A percentile compares a stretch with the other conserved stretches of the same genome.
phyloP scores from a whole-genome alignment of 1,284 basidiomycete species.

The Neonothopanus nambi region DNA sequence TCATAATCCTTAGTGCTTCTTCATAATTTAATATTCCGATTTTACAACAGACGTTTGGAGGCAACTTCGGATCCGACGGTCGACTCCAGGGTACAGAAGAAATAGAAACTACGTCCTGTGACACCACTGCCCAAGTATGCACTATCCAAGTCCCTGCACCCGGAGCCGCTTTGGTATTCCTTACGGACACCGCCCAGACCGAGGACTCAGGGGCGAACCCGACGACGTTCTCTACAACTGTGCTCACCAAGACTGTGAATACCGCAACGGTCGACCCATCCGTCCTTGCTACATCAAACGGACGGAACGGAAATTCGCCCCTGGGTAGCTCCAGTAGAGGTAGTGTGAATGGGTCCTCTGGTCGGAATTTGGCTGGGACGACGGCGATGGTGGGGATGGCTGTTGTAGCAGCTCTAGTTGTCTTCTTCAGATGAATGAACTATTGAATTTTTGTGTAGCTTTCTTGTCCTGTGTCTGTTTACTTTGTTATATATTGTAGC shows the following conservation, averaged over 20 bases:
- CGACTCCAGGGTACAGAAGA: constrained; percentile 51
- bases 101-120: constrained; percentile 55
- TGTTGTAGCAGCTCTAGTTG: no score
- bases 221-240: constrained; percentile 58
- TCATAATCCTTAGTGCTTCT: neutral
- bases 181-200: constrained; percentile 43
- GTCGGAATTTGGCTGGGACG: no score
- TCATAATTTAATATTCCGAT: constrained; percentile 14
- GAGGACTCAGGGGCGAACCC: constrained; percentile 39
- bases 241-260: constrained; percentile 47
- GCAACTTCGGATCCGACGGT: constrained; percentile 63
- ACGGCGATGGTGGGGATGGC: no score
- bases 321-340: constrained; percentile 22
- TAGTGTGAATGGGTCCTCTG: constrained; percentile 10
- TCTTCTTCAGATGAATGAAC: no score
- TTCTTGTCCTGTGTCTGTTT: no score
- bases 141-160: constrained; percentile 66
- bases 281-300: constrained; percentile 25
- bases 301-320: constrained; percentile 13
- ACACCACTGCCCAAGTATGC: constrained; percentile 49
- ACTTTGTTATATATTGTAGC: no score
- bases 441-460: no score
- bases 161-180: constrained; percentile 70
- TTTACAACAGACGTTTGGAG: constrained; percentile 60
- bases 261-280: constrained; percentile 31